Conservation (phyloP, 192 early-diverging fungal species). For the Chytriomyces hyalinus region DNA sequence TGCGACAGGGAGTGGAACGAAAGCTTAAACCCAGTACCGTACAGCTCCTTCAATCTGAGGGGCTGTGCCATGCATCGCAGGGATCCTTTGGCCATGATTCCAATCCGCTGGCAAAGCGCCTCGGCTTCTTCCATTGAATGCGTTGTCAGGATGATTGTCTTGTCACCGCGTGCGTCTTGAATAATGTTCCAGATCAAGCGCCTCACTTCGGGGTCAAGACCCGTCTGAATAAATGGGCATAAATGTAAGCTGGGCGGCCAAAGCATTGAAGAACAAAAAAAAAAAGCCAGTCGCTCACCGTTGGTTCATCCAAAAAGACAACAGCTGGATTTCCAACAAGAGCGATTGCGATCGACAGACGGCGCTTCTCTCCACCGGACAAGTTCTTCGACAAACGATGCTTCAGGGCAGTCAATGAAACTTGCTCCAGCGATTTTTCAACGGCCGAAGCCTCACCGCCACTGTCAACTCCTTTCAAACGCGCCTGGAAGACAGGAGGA, state of each 20-base stretch:
- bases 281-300: conserved; percentile 20
- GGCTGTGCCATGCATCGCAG: conserved; percentile 69
- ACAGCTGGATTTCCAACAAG: conserved; percentile 61
- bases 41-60: conserved; percentile 71
- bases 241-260: not conserved
- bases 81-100: conserved; percentile 79
- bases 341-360: conserved; percentile 57
- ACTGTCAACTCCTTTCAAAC: conserved; percentile 71
- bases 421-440: conserved; percentile 51
- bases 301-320: conserved; percentile 84
- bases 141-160: conserved; percentile 70
- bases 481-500: conserved; percentile 37
- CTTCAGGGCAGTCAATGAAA: conserved; percentile 61
- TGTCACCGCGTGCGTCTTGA: conserved; percentile 57
- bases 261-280: no score
- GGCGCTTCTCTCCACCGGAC: conserved; percentile 77
- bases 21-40: conserved; percentile 75
- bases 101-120: conserved; percentile 74
- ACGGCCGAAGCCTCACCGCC: conserved; percentile 57
- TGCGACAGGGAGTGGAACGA: conserved; percentile 54
- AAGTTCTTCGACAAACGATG: conserved; percentile 64
- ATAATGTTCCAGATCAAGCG: conserved; percentile 80
- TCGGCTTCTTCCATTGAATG: conserved; percentile 70
- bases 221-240: conserved; percentile 49
- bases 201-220: conserved; percentile 74